phyloP scores from a whole-genome alignment of 2,329 filamentous ascomycete genomes.

The Cladosporium phlei region DNA sequence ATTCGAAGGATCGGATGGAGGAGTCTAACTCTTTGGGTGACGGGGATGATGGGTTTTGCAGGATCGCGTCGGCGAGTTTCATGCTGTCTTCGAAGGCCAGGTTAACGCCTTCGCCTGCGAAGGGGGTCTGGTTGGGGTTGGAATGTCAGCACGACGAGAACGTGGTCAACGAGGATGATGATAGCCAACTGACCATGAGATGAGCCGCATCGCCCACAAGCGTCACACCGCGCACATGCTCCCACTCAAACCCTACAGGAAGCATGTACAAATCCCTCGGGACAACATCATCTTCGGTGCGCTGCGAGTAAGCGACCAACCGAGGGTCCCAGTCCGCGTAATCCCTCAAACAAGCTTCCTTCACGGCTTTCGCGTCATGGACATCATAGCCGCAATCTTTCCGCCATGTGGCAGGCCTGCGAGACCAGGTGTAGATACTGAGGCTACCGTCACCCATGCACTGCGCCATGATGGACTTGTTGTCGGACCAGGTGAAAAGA shows the following conservation, averaged over 20 bases:
- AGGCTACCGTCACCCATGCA: constrained; percentile 34
- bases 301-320: constrained; percentile 26
- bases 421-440: constrained; percentile 24
- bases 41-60: constrained; percentile 23
- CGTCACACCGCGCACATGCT: constrained; percentile 35
- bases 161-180: neutral
- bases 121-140: constrained; percentile 14
- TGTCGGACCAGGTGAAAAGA: constrained; percentile 30
- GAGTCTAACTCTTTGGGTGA: constrained; percentile 23
- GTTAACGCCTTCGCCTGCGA: constrained; percentile 36
- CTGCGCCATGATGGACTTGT: constrained; percentile 27
- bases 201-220: constrained; percentile 41
- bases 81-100: constrained; percentile 35
- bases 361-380: constrained; percentile 20
- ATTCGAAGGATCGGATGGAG: constrained; percentile 32
- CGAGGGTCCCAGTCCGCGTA: constrained; percentile 31
- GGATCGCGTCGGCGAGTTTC: constrained; percentile 32
- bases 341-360: constrained; percentile 22
- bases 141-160: too few relatives aligned
- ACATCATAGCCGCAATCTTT: constrained; percentile 22
- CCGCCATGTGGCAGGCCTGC: constrained; percentile 26
- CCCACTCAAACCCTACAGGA: constrained; percentile 36
- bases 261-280: constrained; percentile 36
- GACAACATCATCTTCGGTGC: constrained; percentile 22
- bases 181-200: constrained; percentile 30